Conservation (phyloP, 176 grass and related monocot genomes). For the Avena eriantha region DNA sequence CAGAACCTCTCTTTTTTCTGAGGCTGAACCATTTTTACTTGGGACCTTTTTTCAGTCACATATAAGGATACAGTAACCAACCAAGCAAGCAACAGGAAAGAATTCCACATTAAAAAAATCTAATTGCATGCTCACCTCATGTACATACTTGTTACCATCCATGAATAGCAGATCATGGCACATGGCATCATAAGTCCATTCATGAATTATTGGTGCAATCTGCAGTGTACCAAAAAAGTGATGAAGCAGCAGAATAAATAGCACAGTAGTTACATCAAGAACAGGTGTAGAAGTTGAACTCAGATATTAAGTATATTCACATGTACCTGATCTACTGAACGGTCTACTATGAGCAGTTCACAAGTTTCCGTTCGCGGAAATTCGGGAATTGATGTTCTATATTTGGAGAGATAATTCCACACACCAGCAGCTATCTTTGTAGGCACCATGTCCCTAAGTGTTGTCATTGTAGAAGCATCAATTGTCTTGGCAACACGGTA, state of each 20-base stretch:
- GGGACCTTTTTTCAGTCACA: conserved; percentile 69
- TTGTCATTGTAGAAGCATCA: conserved; percentile 80
- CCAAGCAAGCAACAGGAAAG: neutral
- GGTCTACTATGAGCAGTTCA: conserved; percentile 96
- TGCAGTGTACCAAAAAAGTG: conserved; percentile 39
- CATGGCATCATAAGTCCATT: conserved; percentile 99
- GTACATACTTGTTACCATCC: conserved; percentile 96
- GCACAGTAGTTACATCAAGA: neutral
- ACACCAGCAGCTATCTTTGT: conserved; percentile 94
- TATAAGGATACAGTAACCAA: conserved; percentile 19
- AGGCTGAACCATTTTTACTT: conserved; percentile 73
- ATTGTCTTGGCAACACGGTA: conserved; percentile 92
- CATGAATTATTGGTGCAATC: conserved; percentile 99
- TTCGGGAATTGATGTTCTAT: conserved; percentile 70
- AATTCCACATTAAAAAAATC: conserved; percentile 24
- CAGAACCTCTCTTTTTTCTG: conserved; percentile 86
- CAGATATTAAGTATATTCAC: neutral
- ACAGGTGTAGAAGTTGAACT: conserved; percentile 14
- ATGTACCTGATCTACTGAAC: conserved; percentile 85
- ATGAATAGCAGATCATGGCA: conserved; percentile 92
- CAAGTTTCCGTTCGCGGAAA: conserved; percentile 92
- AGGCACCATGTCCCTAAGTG: conserved; percentile 77
- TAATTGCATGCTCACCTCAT: conserved; percentile 65
- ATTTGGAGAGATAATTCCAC: conserved; percentile 84
- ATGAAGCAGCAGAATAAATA: conserved; percentile 22